Evolutionary conservation across 1,139 yeast genomes (phyloP).

Genomic region (Diutina rugosa): DNA sequence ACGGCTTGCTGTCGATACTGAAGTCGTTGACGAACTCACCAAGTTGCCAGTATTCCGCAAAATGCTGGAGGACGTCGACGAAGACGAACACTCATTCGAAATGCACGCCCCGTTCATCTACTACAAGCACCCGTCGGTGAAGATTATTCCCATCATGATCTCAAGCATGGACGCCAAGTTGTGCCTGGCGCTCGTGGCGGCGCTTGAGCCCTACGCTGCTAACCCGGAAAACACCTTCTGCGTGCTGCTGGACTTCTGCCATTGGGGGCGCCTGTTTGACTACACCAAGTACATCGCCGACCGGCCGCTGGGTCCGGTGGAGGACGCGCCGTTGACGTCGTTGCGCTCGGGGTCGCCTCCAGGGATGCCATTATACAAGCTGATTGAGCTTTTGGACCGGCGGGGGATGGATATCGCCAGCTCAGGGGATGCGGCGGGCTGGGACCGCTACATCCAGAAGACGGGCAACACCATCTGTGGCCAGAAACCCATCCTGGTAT

Average conservation of each 20-base stretch:
- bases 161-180: constrained; percentile 42
- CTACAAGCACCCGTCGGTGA: constrained; percentile 31
- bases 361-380: constrained; percentile 41
- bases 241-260: constrained; percentile 87
- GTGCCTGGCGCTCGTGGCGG: constrained; percentile 31
- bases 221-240: constrained; percentile 57
- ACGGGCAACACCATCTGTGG: constrained; percentile 95
- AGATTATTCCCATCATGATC: constrained; percentile 69
- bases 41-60: constrained; percentile 25
- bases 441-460: constrained; percentile 50
- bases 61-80: constrained; percentile 55
- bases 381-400: constrained; percentile 62
- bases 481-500: constrained; percentile 62
- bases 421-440: constrained; percentile 37
- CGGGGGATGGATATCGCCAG: constrained; percentile 56
- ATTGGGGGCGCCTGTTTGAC: constrained; percentile 81
- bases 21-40: constrained; percentile 21
- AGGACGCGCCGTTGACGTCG: background rate
- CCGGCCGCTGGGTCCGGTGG: constrained; percentile 5
- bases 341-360: background rate
- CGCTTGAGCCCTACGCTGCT: constrained; percentile 40
- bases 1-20: constrained; percentile 48
- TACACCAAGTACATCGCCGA: constrained; percentile 46
- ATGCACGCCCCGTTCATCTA: constrained; percentile 82
- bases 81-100: constrained; percentile 86